These are phyloP conservation scores for Boletus tomentosulus DNA, from an alignment of 768 basidiomycete genomes.

Conservation along the genomic window DNA sequence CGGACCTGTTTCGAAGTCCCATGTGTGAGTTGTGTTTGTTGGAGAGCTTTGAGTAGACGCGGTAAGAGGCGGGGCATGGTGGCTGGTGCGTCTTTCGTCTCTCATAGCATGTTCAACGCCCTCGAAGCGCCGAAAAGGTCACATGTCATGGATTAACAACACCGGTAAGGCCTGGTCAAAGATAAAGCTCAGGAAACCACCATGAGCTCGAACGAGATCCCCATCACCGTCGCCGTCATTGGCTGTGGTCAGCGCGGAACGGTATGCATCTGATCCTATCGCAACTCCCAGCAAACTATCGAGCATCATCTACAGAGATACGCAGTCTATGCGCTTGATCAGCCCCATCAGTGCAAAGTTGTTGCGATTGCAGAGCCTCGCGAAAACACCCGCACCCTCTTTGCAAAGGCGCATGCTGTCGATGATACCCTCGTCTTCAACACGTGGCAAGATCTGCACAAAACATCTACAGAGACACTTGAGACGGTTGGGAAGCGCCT, in stretches of 20 bases:
- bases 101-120: neutral
- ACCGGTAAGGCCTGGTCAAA: slow-evolving; percentile 28
- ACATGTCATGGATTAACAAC: slow-evolving; percentile 21
- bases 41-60: slow-evolving; percentile 49
- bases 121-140: slow-evolving; percentile 4
- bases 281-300: neutral
- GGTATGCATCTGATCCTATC: slow-evolving; percentile 36
- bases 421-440: slow-evolving; percentile 67
- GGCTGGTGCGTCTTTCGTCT: neutral
- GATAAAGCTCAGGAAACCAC: slow-evolving; percentile 15
- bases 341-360: slow-evolving; percentile 65
- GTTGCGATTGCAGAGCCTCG: slow-evolving; percentile 87
- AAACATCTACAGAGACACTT: slow-evolving; percentile 64
- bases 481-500: slow-evolving; percentile 62
- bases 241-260: slow-evolving; percentile 83
- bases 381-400: slow-evolving; percentile 53
- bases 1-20: slow-evolving; percentile 6
- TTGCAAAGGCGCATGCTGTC: slow-evolving; percentile 54
- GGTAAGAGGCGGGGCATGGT: slow-evolving; percentile 69
- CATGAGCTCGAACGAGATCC: slow-evolving; percentile 22
- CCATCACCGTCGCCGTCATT: slow-evolving; percentile 70
- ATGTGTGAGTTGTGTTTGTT: slow-evolving; percentile 21
- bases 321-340: slow-evolving; percentile 52
- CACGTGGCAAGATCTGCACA: slow-evolving; percentile 66
- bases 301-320: slow-evolving; percentile 46